A percentile compares a stretch with the other conserved stretches of the same genome.
Evolutionary conservation across 2,329 filamentous ascomycete genomes (phyloP).

Genomic region (Curvularia eragrostidis): DNA sequence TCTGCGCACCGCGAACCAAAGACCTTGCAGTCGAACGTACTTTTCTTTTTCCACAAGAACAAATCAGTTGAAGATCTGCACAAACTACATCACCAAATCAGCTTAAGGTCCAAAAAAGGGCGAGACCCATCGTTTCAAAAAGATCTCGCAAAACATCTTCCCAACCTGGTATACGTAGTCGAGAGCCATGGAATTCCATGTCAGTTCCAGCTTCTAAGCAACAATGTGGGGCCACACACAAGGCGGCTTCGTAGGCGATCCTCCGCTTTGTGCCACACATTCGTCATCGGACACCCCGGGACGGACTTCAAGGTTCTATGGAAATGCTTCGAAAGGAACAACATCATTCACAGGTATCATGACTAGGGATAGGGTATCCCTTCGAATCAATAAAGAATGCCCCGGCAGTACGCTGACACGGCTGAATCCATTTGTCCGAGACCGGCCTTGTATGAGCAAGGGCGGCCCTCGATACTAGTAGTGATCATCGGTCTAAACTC

Average conservation of each 20-base stretch:
- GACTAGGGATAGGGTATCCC: neutral
- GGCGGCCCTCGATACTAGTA: neutral
- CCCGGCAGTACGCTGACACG: neutral
- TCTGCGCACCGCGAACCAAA: neutral
- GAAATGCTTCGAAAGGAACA: neutral
- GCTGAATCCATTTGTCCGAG: neutral
- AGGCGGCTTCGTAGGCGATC: slow-evolving; percentile 2
- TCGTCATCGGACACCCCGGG: neutral
- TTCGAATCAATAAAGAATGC: neutral
- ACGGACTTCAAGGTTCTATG: neutral
- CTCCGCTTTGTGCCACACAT: neutral
- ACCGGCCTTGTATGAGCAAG: neutral
- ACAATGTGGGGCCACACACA: neutral
- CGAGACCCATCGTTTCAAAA: neutral
- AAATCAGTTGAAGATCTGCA: too few relatives aligned
- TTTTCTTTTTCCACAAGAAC: neutral
- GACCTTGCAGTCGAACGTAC: neutral
- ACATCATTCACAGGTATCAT: neutral
- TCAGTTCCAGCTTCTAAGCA: slow-evolving; percentile 6
- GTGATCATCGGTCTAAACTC: neutral
- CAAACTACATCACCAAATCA: neutral
- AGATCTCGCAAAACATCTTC: slow-evolving; percentile 3
- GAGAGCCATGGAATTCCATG: slow-evolving; percentile 9
- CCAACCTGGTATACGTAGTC: slow-evolving; percentile 15
- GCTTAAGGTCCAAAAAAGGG: too few relatives aligned